Base-by-base conservation (phyloP, 768 basidiomycete genomes). In the Glaciozyma martinii region DNA sequence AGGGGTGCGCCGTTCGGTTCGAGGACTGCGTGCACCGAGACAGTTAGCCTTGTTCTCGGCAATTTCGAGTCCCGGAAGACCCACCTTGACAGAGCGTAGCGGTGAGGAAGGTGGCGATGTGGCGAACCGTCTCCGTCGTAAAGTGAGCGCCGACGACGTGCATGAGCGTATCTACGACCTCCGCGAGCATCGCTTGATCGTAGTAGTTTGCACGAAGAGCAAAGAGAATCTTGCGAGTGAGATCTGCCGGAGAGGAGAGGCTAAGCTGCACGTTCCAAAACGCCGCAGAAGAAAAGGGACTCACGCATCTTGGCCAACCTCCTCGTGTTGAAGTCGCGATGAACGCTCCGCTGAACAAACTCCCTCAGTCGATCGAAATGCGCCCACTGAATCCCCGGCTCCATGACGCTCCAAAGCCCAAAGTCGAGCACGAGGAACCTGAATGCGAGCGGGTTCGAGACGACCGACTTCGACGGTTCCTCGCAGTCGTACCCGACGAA, bases 401-500 rank as follows among this genome's bases (percentile, higher is more conserved):
- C 80, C 0, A 87, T 84, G 40, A 78, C 81, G 0, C 88, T 84
- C 93, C 93, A 97, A 16, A 95, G 83, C 59, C 90, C 86, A 67
- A 97, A 89, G 71, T 94, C 90, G 1, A 97, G 82, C 0, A 89
- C 89, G 56, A 97, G 82, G 6, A 85, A 82, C 52, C 82, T 81
- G 75, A 95, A 94, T 8, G 88, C 92, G 1, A 86, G 80, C 7
- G 85, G 80, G 72, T 94, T 94, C 57, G 85, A 82, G 37, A 97
- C 81, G 0, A 88, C 89, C 1, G 93, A 92, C 62, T 83, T 81
- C 37, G 90, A 86, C 16, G 90, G 87, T 7, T 81, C 82, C 59
- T 84, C 83, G 73, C 90, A 88, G 74, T 88, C 88, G 71, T 94
- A 78, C 12, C 93, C 93, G 29, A 93, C 75, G 72, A 91, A 90